Base-by-base conservation (phyloP, 768 basidiomycete species). In the Mycena crocata region DNA sequence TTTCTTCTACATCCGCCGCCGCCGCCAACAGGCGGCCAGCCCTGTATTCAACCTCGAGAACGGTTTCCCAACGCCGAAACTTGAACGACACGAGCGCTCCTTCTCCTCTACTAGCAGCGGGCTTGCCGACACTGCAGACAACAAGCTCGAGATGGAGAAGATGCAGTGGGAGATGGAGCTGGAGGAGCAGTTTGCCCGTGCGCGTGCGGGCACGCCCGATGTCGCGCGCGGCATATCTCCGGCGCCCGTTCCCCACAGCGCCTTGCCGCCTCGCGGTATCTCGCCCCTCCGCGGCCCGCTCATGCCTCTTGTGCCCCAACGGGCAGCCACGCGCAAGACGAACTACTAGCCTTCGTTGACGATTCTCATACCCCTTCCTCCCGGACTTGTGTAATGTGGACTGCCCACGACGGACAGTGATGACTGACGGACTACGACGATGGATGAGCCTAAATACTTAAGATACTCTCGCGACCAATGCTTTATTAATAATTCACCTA, bases 111-210 rank as follows among this genome's bases (percentile, higher is more conserved):
- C 24, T 32, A 62, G 64, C 65, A 51, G 39, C 24, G 48, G 2
- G 28, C 14, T 23, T 23, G 35, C 14, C 2, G 56, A 66, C 30
- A 14, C 21, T 10, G 30, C 24, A 4, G 26, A 24, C 42, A 48
- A 66, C 49, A 13, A 26, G 58, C 30, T 57, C 31, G 69, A 70
- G 46, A 31, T 32, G 48, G 69, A 70, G 34, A 64, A 64, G 49
- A 45, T 56, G n/a, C 49, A 67, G 34, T 70, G 69, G 69, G 69
- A 70, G 54, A 46, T 26, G 49, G 45, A 60, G 52, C 62, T 70
- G 31, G 69, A 70, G 52, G 65, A 31, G 28, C 69, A 67, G 51
- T 70, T 70, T 34, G 57, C 69, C 30, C 60, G 69, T 28, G 69
- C 69, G 37, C 69, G 69, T 26, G 69, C 69, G 30, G 50, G 42